Evolutionary conservation across 2,329 filamentous ascomycete species (phyloP).

Genomic region (Sporothrix brunneoviolacea): DNA sequence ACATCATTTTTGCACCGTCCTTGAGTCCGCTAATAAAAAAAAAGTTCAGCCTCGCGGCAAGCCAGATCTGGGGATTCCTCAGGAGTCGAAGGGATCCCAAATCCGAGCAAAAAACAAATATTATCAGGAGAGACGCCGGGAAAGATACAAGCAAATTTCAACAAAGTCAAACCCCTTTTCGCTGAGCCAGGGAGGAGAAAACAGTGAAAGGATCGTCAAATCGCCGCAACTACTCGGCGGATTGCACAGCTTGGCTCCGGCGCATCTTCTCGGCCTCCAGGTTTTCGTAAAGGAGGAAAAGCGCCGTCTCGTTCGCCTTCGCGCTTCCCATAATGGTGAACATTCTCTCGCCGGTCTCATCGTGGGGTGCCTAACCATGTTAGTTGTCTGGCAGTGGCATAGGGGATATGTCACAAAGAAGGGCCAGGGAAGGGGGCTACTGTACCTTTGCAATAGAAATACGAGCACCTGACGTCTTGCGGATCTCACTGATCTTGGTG

Average conservation of each 20-base stretch:
- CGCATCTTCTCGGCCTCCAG: constrained; percentile 99
- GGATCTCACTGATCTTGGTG: constrained; percentile 97
- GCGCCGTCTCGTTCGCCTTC: constrained; percentile 87
- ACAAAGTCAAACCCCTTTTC: constrained; percentile 2
- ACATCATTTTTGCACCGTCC: constrained; percentile 34
- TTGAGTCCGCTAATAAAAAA: constrained; percentile 39
- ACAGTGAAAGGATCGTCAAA: constrained; percentile 13
- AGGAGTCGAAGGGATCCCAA: constrained; percentile 39
- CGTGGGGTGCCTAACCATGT: constrained; percentile 67
- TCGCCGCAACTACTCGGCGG: constrained; percentile 38
- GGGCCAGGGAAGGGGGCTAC: too few relatives aligned
- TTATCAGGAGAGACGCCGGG: constrained; percentile 16
- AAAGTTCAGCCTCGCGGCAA: constrained; percentile 52
- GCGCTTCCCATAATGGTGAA: constrained; percentile 98
- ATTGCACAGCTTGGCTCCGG: constrained; percentile 65
- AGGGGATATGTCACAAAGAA: not conserved
- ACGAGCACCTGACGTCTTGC: constrained; percentile 89
- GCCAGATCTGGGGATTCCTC: constrained; percentile 51
- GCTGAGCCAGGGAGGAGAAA: not conserved
- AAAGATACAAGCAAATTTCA: constrained; percentile 16
- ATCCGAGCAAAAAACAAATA: constrained; percentile 40
- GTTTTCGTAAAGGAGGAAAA: constrained; percentile 97
- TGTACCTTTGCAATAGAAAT: constrained; percentile 93
- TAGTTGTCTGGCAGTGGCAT: constrained; percentile 9
- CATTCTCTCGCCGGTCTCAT: constrained; percentile 97